Conservation (phyloP, 805 yeast genomes). For the Saccharomycopsis oosterbeekiorum region DNA sequence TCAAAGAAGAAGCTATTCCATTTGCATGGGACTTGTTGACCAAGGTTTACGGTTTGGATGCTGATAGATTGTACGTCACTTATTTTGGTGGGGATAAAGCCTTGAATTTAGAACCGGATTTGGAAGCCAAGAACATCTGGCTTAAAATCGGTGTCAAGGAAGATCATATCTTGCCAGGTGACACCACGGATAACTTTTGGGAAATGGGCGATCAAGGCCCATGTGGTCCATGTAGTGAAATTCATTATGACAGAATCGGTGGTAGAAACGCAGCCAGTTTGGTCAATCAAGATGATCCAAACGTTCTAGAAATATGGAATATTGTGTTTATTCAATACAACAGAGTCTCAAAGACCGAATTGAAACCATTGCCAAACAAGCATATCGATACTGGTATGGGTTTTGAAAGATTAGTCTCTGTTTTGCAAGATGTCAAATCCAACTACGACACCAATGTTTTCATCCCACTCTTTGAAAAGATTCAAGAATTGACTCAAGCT, state of each 20-base stretch:
- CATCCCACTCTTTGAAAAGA: conserved; percentile 74
- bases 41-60: conserved; percentile 66
- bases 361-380: conserved; percentile 81
- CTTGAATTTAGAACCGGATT: conserved; percentile 81
- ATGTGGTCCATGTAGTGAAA: conserved; percentile 98
- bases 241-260: conserved; percentile 96
- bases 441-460: conserved; percentile 98
- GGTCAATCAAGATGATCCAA: conserved; percentile 96
- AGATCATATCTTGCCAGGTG: conserved; percentile 88
- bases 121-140: conserved; percentile 90
- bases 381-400: conserved; percentile 99
- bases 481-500: conserved; percentile 88
- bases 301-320: conserved; percentile 97
- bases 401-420: conserved; percentile 92
- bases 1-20: conserved; percentile 84
- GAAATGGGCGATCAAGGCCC: conserved; percentile 99
- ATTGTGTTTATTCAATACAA: conserved; percentile 94
- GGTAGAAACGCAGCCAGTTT: conserved; percentile 89
- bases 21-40: conserved; percentile 92
- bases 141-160: conserved; percentile 77
- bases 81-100: conserved; percentile 90
- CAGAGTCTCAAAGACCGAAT: conserved; percentile 78
- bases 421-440: conserved; percentile 81
- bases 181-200: conserved; percentile 92
- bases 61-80: conserved; percentile 82